Evolutionary conservation across 129 eudicot genomes (phyloP).

Genomic region (Gnaphalium uliginosum): DNA sequence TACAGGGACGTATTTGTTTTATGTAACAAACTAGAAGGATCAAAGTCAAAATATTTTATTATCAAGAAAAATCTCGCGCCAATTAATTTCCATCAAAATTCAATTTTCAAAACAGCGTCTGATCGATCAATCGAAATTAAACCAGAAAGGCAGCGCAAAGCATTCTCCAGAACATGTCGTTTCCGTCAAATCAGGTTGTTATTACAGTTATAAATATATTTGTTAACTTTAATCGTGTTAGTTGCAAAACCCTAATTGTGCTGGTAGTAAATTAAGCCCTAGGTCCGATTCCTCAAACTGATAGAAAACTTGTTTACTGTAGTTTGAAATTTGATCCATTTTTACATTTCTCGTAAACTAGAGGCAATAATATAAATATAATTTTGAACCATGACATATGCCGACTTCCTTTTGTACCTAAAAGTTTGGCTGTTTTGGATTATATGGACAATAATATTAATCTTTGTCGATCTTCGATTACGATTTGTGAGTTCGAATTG

Average conservation of each 20-base stretch:
- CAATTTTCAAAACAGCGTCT: background rate
- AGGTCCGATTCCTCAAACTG: slow-evolving; percentile 14
- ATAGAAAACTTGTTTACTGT: background rate
- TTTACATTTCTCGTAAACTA: background rate
- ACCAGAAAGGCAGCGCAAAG: slow-evolving; percentile 12
- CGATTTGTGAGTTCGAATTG: slow-evolving; percentile 3
- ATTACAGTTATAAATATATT: slow-evolving; percentile 5
- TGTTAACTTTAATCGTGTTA: background rate
- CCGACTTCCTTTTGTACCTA: background rate
- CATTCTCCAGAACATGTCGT: slow-evolving; percentile 1
- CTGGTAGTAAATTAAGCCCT: slow-evolving; percentile 15
- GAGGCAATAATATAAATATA: background rate
- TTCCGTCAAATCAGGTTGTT: slow-evolving; percentile 27
- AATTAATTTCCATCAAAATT: slow-evolving; percentile 1
- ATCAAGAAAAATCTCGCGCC: slow-evolving; percentile 18
- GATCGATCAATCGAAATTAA: background rate
- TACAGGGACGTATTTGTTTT: background rate
- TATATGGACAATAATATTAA: background rate
- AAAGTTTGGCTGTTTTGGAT: background rate
- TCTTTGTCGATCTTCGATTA: background rate
- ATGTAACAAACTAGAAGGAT: background rate
- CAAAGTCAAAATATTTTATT: background rate
- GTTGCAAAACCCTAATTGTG: slow-evolving; percentile 8
- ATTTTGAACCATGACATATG: slow-evolving; percentile 7
- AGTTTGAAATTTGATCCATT: background rate